Evolutionary conservation across 2,329 filamentous ascomycete genomes (phyloP), one percentile per base, ranked within the genome.

Genomic region (Trichoderma sp.): DNA sequence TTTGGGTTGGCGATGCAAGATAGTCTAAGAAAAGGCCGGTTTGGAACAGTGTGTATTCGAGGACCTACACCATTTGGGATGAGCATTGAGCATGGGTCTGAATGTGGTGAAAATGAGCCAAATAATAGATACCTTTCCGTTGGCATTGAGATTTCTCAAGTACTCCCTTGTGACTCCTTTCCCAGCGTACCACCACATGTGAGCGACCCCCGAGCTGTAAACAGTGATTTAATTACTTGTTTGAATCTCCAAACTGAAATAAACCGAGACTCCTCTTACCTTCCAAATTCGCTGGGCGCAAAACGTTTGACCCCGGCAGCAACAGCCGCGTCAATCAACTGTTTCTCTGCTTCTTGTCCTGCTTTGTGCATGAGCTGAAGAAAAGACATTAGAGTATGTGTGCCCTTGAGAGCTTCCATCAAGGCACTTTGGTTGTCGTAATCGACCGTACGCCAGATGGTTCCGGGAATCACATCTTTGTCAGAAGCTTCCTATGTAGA

Each of bases 261-360:
- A 74, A 24, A 49, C 47, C 24, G 11, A 13, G 47, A 49, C 47
- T 4, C 5, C 8, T 49, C 47, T 76, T 70, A 84, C 83, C 77
- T 77, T 27, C 75, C 78, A 71, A 84, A 91, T 72, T 92, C 89
- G 43, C 86, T 87, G 0, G 88, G 87, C 14, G 90, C 80, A 77
- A 89, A 88, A 5, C 87, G 82, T 73, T 87, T 84, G 6, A 91
- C 87, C 1, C 87, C 86, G 4, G 87, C 88, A 7, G 81, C 80
- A 19, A 88, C 80, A 27, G 87, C 83, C 0, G 88, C 88, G 53
- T 89, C 84, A 37, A 89, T 83, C 64, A 90, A 78, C 11, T 83
- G 75, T 35, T 71, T 74, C 57, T 76, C 74, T 4, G 84, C 76
- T n/a, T 76, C 75, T 37, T 80, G 72, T 0, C 73, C 72, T 5